phyloP scores from a whole-genome alignment of 306 rosid genomes.

The Lablab purpureus region DNA sequence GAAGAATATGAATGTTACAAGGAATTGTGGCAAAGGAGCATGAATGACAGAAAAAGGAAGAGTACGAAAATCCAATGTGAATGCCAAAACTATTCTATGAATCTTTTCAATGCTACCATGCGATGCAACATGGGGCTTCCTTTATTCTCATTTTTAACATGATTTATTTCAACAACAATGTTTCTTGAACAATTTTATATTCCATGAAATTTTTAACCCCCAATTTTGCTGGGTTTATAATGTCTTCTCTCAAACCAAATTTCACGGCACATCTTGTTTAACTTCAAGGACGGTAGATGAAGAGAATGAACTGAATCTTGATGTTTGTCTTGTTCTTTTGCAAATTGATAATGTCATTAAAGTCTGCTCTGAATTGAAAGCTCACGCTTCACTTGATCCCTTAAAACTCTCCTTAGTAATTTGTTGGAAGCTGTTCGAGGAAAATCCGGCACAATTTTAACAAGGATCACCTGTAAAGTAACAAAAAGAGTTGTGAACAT shows the following conservation, averaged over 20 bases:
- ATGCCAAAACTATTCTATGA: no score
- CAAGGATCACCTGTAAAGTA: conserved; percentile 62
- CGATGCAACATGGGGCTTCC: no score
- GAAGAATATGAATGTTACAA: no score
- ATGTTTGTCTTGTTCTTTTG: not conserved
- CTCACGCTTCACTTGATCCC: conserved; percentile 80
- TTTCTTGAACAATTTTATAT: no score
- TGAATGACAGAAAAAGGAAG: no score
- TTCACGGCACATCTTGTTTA: not conserved
- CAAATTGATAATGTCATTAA: conserved; percentile 46
- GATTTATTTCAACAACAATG: not conserved
- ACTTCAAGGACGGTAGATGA: not conserved
- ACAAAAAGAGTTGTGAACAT: conserved; percentile 16
- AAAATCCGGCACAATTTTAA: conserved; percentile 66
- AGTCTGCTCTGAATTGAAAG: conserved; percentile 66
- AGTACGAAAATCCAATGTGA: no score
- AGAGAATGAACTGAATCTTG: not conserved
- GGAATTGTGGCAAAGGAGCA: not conserved
- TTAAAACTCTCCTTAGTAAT: conserved; percentile 83
- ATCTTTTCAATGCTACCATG: no score
- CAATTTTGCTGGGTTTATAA: no score
- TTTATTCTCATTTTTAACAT: no score
- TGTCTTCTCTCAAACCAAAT: no score
- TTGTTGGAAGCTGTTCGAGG: conserved; percentile 92
- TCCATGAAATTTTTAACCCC: no score